Conservation (phyloP, 352 stramenopile species). For the Phytophthora pluvialis region DNA sequence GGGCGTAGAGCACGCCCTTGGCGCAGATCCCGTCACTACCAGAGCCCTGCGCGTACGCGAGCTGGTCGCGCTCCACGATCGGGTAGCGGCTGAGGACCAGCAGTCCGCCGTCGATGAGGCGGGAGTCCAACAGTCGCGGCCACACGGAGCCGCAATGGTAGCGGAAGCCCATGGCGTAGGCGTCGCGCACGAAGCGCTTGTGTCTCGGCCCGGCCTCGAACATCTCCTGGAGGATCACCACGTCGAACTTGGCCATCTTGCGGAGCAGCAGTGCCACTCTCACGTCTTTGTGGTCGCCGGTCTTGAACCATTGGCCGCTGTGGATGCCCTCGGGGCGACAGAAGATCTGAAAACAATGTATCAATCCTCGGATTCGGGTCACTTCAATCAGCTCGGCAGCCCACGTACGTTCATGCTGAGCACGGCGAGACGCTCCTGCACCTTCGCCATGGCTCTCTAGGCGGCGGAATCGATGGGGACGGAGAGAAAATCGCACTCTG, state of each 20-base stretch:
- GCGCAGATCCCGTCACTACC: conserved; percentile 76
- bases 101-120: conserved; percentile 77
- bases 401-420: conserved; percentile 72
- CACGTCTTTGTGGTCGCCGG: conserved; percentile 80
- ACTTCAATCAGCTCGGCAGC: conserved; percentile 1
- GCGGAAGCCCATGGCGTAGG: conserved; percentile 61
- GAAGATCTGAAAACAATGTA: conserved; percentile 59
- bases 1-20: conserved; percentile 82
- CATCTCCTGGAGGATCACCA: conserved; percentile 84
- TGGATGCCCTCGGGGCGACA: conserved; percentile 78
- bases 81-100: conserved; percentile 86
- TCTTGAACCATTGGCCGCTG: conserved; percentile 71
- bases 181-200: conserved; percentile 57
- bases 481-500: neutral
- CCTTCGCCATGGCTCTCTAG: conserved; percentile 30
- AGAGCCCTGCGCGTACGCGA: conserved; percentile 60
- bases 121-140: conserved; percentile 54
- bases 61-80: conserved; percentile 72
- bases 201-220: conserved; percentile 75
- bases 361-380: neutral
- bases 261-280: conserved; percentile 66
- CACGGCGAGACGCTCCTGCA: conserved; percentile 62
- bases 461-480: neutral
- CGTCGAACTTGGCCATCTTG: conserved; percentile 77
- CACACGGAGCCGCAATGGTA: conserved; percentile 84